phyloP scores from a whole-genome alignment of 2,329 filamentous ascomycete species.

The Diaporthe sp. region DNA sequence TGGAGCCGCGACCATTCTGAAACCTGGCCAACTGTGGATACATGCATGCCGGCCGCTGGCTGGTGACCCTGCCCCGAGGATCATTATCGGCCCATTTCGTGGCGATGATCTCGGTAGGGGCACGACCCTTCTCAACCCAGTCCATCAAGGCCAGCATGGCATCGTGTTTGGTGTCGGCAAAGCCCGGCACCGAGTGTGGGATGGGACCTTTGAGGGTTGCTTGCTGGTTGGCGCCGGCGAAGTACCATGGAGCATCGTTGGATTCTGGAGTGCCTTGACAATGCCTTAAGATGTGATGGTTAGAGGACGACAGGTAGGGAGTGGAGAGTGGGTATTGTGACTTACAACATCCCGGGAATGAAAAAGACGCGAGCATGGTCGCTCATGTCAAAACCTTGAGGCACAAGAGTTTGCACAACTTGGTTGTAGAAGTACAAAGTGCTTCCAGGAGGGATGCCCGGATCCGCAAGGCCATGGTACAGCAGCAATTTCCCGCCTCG shows the following conservation, averaged over 20 bases:
- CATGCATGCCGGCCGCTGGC: not conserved
- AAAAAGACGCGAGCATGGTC: conserved; percentile 54
- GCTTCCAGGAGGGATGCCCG: conserved; percentile 57
- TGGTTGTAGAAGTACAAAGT: conserved; percentile 11
- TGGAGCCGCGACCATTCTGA: no score
- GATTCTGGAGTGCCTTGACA: not conserved
- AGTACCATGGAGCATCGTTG: conserved; percentile 29
- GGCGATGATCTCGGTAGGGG: conserved; percentile 51
- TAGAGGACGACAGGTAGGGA: not conserved
- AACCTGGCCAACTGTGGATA: not conserved
- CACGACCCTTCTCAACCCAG: conserved; percentile 59
- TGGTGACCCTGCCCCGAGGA: not conserved
- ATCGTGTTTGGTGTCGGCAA: conserved; percentile 52
- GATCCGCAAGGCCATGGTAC: conserved; percentile 59
- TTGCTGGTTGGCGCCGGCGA: conserved; percentile 22
- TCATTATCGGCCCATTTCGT: not conserved
- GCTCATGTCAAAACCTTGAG: conserved; percentile 38
- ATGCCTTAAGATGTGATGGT: not conserved
- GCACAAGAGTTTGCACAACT: not conserved
- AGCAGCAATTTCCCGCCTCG: conserved; percentile 60
- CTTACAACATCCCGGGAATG: conserved; percentile 59
- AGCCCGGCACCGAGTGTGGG: not conserved
- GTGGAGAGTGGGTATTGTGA: not conserved
- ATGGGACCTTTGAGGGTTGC: conserved; percentile 9
- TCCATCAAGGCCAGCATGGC: conserved; percentile 59